These are phyloP conservation scores for Umbelopsis sp. DNA, from an alignment of 371 early-diverging fungal genomes.

Conservation along the genomic window DNA sequence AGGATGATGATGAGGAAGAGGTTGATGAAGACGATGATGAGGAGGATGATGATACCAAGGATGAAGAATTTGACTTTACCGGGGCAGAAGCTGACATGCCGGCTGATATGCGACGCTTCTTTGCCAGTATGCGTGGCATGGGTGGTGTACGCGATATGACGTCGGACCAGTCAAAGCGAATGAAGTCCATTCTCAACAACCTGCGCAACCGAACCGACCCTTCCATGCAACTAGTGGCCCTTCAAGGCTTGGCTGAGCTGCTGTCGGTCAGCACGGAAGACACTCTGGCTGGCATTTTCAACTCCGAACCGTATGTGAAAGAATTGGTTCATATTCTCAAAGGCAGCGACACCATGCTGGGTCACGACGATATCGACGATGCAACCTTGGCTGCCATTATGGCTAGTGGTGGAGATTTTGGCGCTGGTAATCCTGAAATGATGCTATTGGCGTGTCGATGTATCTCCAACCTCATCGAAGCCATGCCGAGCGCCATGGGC, in stretches of 20 bases:
- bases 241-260: conserved; percentile 71
- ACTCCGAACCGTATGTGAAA: conserved; percentile 58
- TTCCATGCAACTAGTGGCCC: conserved; percentile 64
- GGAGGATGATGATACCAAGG: conserved; percentile 39
- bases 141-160: conserved; percentile 49
- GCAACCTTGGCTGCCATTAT: conserved; percentile 53
- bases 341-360: conserved; percentile 38
- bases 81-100: conserved; percentile 20
- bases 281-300: conserved; percentile 59
- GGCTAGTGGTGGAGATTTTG: conserved; percentile 43
- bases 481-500: conserved; percentile 72
- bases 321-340: conserved; percentile 61
- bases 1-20: conserved; percentile 27
- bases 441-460: conserved; percentile 89
- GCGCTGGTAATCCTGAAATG: conserved; percentile 67
- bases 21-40: conserved; percentile 36
- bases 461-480: conserved; percentile 86
- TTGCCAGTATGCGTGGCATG: conserved; percentile 50
- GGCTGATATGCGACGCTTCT: conserved; percentile 38
- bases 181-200: conserved; percentile 54
- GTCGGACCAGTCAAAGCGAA: conserved; percentile 46
- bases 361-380: conserved; percentile 37
- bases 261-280: conserved; percentile 75
- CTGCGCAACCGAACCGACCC: conserved; percentile 59
- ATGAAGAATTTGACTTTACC: conserved; percentile 26